phyloP scores from a whole-genome alignment of 2,329 filamentous ascomycete species.

The Paradendryphiella salina region DNA sequence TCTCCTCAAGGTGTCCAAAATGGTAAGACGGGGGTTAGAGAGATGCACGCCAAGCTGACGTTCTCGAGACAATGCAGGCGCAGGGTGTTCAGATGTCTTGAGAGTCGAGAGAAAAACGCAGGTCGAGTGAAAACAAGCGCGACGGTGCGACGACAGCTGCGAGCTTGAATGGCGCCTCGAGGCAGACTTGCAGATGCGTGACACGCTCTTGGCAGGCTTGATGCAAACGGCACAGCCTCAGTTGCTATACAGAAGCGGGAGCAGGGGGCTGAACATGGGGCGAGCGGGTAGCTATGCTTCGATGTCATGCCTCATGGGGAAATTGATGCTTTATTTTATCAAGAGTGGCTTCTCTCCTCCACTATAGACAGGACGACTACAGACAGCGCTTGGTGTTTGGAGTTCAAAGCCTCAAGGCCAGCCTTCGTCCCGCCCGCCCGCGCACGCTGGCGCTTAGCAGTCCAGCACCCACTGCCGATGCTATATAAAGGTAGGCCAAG shows the following conservation, averaged over 20 bases:
- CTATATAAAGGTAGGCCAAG: conserved; percentile 38
- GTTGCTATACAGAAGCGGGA: conserved; percentile 29
- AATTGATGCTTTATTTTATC: conserved; percentile 6
- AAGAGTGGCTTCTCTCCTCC: conserved; percentile 8
- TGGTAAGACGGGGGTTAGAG: conserved; percentile 28
- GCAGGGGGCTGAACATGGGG: conserved; percentile 20
- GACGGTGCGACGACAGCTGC: conserved; percentile 32
- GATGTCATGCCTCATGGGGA: conserved; percentile 14
- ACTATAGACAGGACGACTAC: neutral
- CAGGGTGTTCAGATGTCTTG: conserved; percentile 22
- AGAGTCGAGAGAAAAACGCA: conserved; percentile 20
- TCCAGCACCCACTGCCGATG: conserved; percentile 27
- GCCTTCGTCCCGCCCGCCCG: conserved; percentile 17
- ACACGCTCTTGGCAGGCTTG: conserved; percentile 35
- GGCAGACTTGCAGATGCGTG: conserved; percentile 43
- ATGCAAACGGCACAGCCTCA: conserved; percentile 44
- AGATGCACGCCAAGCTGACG: conserved; percentile 37
- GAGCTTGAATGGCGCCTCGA: conserved; percentile 40
- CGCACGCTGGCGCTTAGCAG: conserved; percentile 38
- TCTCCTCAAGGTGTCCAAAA: conserved; percentile 29
- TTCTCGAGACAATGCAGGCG: conserved; percentile 24
- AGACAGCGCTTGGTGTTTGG: conserved; percentile 7
- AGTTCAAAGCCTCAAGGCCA: conserved; percentile 12
- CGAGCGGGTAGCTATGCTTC: conserved; percentile 34
- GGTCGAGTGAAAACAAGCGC: conserved; percentile 33